A percentile compares a stretch with the other conserved stretches of the same genome.
These are phyloP conservation scores for Plasmopara halstedii DNA, from an alignment of 352 stramenopile species.

Conservation along the genomic window DNA sequence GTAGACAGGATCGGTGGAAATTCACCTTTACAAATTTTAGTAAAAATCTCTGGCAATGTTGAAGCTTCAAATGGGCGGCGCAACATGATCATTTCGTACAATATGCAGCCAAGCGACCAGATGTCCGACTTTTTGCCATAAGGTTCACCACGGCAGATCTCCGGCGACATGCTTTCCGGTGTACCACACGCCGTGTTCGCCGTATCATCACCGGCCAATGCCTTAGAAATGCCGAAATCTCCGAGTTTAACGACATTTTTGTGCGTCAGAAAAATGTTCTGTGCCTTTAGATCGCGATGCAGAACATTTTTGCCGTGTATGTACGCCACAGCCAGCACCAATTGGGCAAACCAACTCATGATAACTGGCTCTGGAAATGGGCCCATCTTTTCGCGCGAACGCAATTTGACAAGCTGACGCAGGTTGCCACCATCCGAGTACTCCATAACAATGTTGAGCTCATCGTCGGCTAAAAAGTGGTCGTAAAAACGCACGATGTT, in stretches of 20 bases:
- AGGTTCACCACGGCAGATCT: constrained; percentile 81
- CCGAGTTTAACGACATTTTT: constrained; percentile 85
- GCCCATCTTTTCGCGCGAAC: constrained; percentile 67
- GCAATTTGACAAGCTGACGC: constrained; percentile 74
- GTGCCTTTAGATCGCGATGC: constrained; percentile 81
- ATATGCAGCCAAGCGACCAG: constrained; percentile 83
- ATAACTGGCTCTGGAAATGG: constrained; percentile 79
- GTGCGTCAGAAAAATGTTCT: constrained; percentile 84
- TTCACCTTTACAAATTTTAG: constrained; percentile 84
- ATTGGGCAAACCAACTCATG: constrained; percentile 84
- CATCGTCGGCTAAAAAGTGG: constrained; percentile 78
- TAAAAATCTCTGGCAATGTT: constrained; percentile 79
- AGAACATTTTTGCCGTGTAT: constrained; percentile 87
- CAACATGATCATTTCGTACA: constrained; percentile 89
- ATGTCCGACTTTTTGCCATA: constrained; percentile 89
- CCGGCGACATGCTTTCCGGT: constrained; percentile 83
- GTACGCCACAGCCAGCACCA: constrained; percentile 79
- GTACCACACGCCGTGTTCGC: constrained; percentile 80
- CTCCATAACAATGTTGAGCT: constrained; percentile 88
- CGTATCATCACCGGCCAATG: constrained; percentile 65
- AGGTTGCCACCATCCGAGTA: constrained; percentile 81
- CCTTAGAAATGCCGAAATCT: constrained; percentile 87
- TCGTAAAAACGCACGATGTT: constrained; percentile 89
- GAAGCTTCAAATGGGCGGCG: constrained; percentile 77
- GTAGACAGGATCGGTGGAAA: constrained; percentile 71